These are phyloP conservation scores for Botrytis fabae DNA, from an alignment of 2,329 filamentous ascomycete species.

Conservation along the genomic window DNA sequence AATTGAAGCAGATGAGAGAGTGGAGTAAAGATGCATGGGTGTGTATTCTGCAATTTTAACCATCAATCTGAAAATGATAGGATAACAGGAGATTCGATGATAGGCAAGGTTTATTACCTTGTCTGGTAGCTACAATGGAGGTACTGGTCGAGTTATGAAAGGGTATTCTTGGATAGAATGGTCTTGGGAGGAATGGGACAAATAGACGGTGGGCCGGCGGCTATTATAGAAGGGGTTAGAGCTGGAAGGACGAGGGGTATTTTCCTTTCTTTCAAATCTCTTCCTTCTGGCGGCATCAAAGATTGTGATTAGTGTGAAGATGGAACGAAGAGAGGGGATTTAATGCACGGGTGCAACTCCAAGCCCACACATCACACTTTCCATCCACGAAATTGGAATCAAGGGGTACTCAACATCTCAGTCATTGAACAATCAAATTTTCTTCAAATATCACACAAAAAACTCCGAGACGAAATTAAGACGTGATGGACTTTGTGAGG, in stretches of 20 bases:
- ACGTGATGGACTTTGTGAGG: background rate
- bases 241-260: background rate
- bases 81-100: background rate
- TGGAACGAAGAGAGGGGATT: background rate
- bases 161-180: background rate
- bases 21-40: background rate
- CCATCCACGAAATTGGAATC: background rate
- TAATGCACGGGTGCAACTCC: background rate
- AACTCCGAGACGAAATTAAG: background rate
- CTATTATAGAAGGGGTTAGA: background rate
- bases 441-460: background rate
- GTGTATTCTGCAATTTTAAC: background rate
- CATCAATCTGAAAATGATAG: background rate
- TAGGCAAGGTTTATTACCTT: background rate
- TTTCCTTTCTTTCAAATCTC: background rate
- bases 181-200: background rate
- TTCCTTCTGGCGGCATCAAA: background rate
- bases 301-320: background rate
- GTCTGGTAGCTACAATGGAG: background rate
- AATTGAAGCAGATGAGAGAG: constrained; percentile 28
- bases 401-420: background rate
- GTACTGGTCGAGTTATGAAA: background rate
- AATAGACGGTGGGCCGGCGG: no score
- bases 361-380: background rate
- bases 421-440: background rate